Conservation (phyloP, 768 basidiomycete genomes). For the Tricholoma flavovirens region DNA sequence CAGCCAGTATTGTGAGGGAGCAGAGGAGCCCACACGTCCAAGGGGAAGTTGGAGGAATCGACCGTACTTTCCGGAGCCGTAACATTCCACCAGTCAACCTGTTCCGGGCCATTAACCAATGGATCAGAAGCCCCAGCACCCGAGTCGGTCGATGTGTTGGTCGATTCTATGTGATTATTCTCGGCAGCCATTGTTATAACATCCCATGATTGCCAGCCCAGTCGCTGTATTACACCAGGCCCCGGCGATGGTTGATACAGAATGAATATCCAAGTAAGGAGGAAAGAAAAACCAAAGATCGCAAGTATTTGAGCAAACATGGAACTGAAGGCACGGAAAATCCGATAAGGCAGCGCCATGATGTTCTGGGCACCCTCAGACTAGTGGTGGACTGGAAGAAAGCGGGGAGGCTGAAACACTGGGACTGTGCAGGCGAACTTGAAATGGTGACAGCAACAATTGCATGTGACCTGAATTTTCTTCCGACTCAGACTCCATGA, state of each 20-base stretch:
- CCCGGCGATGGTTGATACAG: slow-evolving; percentile 76
- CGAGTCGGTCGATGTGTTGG: slow-evolving; percentile 12
- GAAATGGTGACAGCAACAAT: too few relatives aligned
- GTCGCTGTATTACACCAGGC: slow-evolving; percentile 60
- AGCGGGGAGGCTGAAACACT: background rate
- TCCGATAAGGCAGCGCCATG: slow-evolving; percentile 36
- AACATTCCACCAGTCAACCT: slow-evolving; percentile 70
- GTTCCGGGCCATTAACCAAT: slow-evolving; percentile 17
- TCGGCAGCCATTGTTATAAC: slow-evolving; percentile 34
- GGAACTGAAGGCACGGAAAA: slow-evolving; percentile 48
- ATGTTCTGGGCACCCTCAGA: slow-evolving; percentile 15
- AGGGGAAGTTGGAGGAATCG: slow-evolving; percentile 65
- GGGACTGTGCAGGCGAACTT: too few relatives aligned
- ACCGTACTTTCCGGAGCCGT: slow-evolving; percentile 34
- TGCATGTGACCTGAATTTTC: slow-evolving; percentile 12
- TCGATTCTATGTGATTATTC: slow-evolving; percentile 10
- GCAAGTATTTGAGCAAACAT: slow-evolving; percentile 55
- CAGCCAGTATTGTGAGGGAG: slow-evolving; percentile 71
- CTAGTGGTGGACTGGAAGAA: background rate
- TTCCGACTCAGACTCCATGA: slow-evolving; percentile 7
- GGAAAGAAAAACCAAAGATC: slow-evolving; percentile 59
- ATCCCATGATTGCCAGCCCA: slow-evolving; percentile 93
- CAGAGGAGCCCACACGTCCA: slow-evolving; percentile 76
- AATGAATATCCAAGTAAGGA: slow-evolving; percentile 73
- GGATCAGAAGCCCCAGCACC: slow-evolving; percentile 1